A percentile compares a stretch with the other conserved stretches of the same genome.
Conservation (phyloP, 2,329 filamentous ascomycete species). For the Claviceps arundinis region DNA sequence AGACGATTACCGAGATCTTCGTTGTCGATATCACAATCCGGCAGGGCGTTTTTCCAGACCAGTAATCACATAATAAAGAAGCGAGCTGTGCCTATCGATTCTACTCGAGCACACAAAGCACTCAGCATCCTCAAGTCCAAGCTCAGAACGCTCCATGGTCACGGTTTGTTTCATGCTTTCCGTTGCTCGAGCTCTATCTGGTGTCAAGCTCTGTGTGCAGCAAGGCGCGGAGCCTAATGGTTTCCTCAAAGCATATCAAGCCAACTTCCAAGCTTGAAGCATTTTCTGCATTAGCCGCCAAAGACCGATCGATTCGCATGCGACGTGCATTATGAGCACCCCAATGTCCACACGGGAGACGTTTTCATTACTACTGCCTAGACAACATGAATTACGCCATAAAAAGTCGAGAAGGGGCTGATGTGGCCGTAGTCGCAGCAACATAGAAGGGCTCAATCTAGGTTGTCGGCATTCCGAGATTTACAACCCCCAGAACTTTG, state of each 20-base stretch:
- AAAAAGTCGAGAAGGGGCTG: too few species aligned
- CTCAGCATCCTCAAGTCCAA: neutral
- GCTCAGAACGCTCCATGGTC: neutral
- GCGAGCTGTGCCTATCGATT: neutral
- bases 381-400: too few species aligned
- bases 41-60: neutral
- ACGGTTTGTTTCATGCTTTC: neutral
- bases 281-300: neutral
- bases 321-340: too few species aligned
- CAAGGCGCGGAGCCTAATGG: neutral
- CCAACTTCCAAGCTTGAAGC: neutral
- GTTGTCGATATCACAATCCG: too few species aligned
- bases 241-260: neutral
- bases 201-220: neutral
- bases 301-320: conserved; percentile 11
- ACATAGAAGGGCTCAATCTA: conserved; percentile 28
- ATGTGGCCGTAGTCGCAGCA: conserved; percentile 13
- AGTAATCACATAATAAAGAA: neutral
- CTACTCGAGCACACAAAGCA: neutral
- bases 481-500: conserved; percentile 11
- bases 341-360: too few species aligned
- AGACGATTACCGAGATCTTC: too few species aligned
- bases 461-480: conserved; percentile 33
- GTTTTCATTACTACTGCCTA: too few species aligned
- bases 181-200: neutral